phyloP scores from a whole-genome alignment of 75 land plant genomes.

The Pinus albicaulis region DNA sequence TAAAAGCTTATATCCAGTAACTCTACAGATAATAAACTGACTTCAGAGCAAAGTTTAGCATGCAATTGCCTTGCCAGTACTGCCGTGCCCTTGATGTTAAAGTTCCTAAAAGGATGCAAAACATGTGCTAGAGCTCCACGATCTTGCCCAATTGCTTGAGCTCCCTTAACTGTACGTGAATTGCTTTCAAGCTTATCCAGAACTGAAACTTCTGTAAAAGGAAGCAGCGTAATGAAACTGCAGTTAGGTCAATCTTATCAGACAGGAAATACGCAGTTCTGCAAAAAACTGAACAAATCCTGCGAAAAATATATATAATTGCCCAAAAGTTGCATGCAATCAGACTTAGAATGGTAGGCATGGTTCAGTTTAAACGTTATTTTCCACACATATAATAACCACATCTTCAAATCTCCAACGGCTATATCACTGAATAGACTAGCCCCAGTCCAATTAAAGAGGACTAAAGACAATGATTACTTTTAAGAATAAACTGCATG shows the following conservation, averaged over 20 bases:
- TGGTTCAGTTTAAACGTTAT: no score
- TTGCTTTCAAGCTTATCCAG: constrained; percentile 75
- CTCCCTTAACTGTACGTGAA: constrained; percentile 89
- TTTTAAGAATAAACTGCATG: not conserved
- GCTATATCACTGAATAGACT: no score
- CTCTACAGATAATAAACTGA: not conserved
- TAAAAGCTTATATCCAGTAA: not conserved
- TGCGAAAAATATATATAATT: no score
- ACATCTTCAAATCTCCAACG: not conserved
- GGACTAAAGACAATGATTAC: not conserved
- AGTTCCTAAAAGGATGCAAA: constrained; percentile 58
- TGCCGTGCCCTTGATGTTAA: constrained; percentile 43
- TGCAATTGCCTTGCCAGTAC: constrained; percentile 33
- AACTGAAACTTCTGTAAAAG: constrained; percentile 15
- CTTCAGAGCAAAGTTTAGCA: not conserved
- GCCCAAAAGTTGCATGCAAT: no score
- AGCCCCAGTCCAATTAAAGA: not conserved
- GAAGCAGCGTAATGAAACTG: not conserved
- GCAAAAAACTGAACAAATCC: no score
- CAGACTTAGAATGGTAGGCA: no score
- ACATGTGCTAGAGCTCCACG: constrained; percentile 69
- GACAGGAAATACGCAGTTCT: no score
- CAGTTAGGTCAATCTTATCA: not conserved
- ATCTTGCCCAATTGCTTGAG: constrained; percentile 79
- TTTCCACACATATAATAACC: not conserved